Base-by-base conservation (phyloP, 2,329 filamentous ascomycete species). In the Hypoxylon sp. region DNA sequence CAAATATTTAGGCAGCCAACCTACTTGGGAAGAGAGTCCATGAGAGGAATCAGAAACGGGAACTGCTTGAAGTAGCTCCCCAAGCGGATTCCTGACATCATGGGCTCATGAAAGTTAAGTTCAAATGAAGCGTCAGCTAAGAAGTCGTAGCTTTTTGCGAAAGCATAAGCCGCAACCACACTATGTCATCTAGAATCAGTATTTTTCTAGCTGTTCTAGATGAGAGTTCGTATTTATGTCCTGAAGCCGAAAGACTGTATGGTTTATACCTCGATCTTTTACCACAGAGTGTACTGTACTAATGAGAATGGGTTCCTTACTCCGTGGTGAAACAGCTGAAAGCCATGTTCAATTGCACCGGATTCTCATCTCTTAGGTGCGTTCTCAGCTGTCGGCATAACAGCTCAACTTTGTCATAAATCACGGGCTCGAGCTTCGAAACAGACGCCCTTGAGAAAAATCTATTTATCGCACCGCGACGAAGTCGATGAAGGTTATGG, bases 381-480 rank as follows among this genome's bases (percentile, higher is more conserved):
- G 60, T 63, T 12, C 14, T n/a, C 16, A 67, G 30, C 48, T 69
- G 60, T 12, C 30, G 26, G 11, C 53, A 52, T 2, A 75, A 70
- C 40, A 63, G 51, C 2, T 65, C 58, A n/a, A 62, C 38, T 20
- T 59, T 53, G 20, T 49, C 16, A 32, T 61, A 54, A 22, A 68
- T 61, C 12, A 38, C 49, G 18, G 53, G 54, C 36, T 65, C 65
- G 3, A 71, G 53, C 3, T 71, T 64, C 0, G 72, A 68, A 28
- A 78, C 73, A 42, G 75, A 70, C 26, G 71, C 65, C 1, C 75
- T 75, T 0, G 77, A 78, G 33, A 79, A 79, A 63, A 77, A 78
- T 40, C 71, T 73, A 4, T 72, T 71, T 9, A 78, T 38, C 0
- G 76, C 71, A 2, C 68, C 71, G 42, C 73, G 74, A 14, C 77